Evolutionary conservation across 2,329 filamentous ascomycete species (phyloP).

Genomic region (Waltergamsia citrina): DNA sequence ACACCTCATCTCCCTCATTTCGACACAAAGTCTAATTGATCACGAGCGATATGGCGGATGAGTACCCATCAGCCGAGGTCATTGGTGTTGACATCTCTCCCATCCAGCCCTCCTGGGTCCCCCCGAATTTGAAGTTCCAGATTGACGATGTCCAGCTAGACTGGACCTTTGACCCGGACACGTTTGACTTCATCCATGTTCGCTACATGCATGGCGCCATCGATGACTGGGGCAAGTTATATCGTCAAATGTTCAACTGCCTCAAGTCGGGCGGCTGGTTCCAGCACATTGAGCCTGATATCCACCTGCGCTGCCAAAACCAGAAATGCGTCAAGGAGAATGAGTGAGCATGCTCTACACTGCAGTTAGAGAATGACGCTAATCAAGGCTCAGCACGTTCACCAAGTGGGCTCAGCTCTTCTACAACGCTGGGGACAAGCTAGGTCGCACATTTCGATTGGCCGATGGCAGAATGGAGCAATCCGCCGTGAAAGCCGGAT

Average conservation of each 20-base stretch:
- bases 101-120: conserved; percentile 19
- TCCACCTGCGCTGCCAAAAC: too few relatives aligned
- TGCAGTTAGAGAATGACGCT: too few relatives aligned
- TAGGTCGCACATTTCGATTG: conserved; percentile 16
- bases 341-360: too few relatives aligned
- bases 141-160: conserved; percentile 20
- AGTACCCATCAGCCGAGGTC: conserved; percentile 16
- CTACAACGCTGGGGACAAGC: conserved; percentile 13
- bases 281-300: conserved; percentile 16
- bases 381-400: too few relatives aligned
- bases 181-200: conserved; percentile 52
- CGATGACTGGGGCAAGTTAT: conserved; percentile 43
- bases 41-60: conserved; percentile 6
- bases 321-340: too few relatives aligned
- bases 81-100: conserved; percentile 23
- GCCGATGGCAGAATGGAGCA: conserved; percentile 10
- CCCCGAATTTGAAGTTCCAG: conserved; percentile 19
- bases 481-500: conserved; percentile 18
- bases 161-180: conserved; percentile 33
- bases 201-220: conserved; percentile 47
- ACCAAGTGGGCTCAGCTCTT: conserved; percentile 17
- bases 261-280: conserved; percentile 29
- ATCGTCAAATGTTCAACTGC: conserved; percentile 38
- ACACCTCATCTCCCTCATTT: conserved; percentile 8
- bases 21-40: too few relatives aligned